phyloP scores from a whole-genome alignment of 1,139 yeast genomes.

The Suhomyces atakaporum region DNA sequence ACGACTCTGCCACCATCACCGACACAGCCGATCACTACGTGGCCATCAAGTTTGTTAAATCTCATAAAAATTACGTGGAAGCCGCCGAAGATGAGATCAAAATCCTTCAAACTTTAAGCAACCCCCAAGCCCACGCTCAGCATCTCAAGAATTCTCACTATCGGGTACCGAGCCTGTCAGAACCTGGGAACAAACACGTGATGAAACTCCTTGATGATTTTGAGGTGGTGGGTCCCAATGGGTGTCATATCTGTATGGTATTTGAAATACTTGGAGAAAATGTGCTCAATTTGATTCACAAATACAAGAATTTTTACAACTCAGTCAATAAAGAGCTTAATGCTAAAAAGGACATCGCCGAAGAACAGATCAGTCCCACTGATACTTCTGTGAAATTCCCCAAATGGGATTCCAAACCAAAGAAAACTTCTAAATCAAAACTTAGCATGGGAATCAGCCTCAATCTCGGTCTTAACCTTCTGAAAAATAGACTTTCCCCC shows the following conservation, averaged over 20 bases:
- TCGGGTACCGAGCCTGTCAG: slow-evolving; percentile 4
- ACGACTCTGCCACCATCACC: not conserved
- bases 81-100: slow-evolving; percentile 86
- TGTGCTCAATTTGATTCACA: slow-evolving; percentile 65
- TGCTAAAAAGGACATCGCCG: slow-evolving; percentile 4
- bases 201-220: slow-evolving; percentile 68
- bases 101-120: slow-evolving; percentile 50
- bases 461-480: slow-evolving; percentile 12
- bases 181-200: slow-evolving; percentile 66
- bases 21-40: slow-evolving; percentile 62
- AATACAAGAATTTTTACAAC: slow-evolving; percentile 50
- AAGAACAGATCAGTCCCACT: slow-evolving; percentile 9
- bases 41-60: slow-evolving; percentile 82
- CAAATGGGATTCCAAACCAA: slow-evolving; percentile 26
- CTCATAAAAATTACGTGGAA: slow-evolving; percentile 74
- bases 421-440: slow-evolving; percentile 28
- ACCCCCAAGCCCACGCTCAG: slow-evolving; percentile 24
- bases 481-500: slow-evolving; percentile 7
- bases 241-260: slow-evolving; percentile 80
- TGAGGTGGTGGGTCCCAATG: slow-evolving; percentile 70
- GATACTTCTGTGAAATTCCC: slow-evolving; percentile 19
- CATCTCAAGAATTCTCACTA: slow-evolving; percentile 10
- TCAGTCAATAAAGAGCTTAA: slow-evolving; percentile 14
- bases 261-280: slow-evolving; percentile 88
- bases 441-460: slow-evolving; percentile 27